Conservation (phyloP, 441 rosid species). For the Macaranga tanarius region DNA sequence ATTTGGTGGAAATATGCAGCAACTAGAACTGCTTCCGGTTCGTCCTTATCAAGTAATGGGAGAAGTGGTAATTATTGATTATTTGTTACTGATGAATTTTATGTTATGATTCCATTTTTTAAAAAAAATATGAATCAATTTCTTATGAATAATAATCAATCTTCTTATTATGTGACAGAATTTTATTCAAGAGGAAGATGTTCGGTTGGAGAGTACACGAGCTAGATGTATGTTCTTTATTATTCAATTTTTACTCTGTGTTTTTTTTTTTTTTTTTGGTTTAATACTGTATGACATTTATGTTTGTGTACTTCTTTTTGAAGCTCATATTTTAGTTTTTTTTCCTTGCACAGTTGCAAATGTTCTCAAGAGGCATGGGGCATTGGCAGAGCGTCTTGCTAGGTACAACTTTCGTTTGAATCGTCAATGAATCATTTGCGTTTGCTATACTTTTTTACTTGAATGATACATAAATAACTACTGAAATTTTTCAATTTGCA, state of each 20-base stretch:
- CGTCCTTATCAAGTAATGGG: conserved; percentile 40
- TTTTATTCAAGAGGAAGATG: conserved; percentile 65
- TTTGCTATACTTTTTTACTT: too few species aligned
- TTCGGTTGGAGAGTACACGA: conserved; percentile 69
- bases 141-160: not conserved
- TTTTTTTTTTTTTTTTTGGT: not conserved
- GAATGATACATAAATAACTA: too few species aligned
- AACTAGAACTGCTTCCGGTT: conserved; percentile 16
- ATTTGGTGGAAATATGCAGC: conserved; percentile 22
- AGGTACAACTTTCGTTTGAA: conserved; percentile 39
- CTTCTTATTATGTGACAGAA: conserved; percentile 40
- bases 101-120: too few species aligned
- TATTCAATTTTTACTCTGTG: conserved; percentile 10
- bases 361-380: conserved; percentile 81
- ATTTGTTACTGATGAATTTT: not conserved
- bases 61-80: conserved; percentile 50
- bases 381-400: conserved; percentile 71
- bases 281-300: not conserved
- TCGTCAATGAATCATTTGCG: not conserved
- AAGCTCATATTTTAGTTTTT: conserved; percentile 3
- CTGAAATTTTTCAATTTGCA: too few species aligned
- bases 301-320: conserved; percentile 11
- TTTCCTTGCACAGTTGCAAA: conserved; percentile 53
- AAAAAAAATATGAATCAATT: not conserved
- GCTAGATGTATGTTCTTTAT: conserved; percentile 58